phyloP scores from a whole-genome alignment of 2,329 filamentous ascomycete genomes.

The Talaromyces piceae region DNA sequence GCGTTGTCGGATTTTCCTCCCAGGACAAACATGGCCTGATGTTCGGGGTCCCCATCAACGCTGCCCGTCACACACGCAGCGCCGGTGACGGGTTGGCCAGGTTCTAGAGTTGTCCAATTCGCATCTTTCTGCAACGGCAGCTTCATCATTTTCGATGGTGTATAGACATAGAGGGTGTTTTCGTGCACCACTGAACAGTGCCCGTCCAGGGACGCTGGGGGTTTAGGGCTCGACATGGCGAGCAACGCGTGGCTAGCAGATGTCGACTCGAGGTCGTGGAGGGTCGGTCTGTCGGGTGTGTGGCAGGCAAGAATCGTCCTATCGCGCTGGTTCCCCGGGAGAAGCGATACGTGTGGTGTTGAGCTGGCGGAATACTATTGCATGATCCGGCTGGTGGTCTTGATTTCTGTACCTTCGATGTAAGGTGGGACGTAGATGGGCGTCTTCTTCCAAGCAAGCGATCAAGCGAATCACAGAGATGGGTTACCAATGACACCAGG shows the following conservation, averaged over 20 bases:
- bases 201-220: slow-evolving; percentile 61
- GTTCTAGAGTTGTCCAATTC: slow-evolving; percentile 60
- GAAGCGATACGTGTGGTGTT: slow-evolving; percentile 1
- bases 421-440: too few relatives aligned
- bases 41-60: slow-evolving; percentile 48
- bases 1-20: slow-evolving; percentile 59
- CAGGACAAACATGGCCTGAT: slow-evolving; percentile 68
- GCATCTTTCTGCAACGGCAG: slow-evolving; percentile 61
- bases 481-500: not conserved
- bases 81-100: slow-evolving; percentile 64
- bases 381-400: slow-evolving; percentile 2
- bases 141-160: slow-evolving; percentile 65
- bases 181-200: slow-evolving; percentile 76
- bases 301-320: too few relatives aligned
- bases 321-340: not conserved
- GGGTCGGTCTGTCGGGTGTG: too few relatives aligned
- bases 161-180: slow-evolving; percentile 79
- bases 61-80: slow-evolving; percentile 68
- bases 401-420: not conserved
- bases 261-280: not conserved
- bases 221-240: slow-evolving; percentile 64
- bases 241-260: too few relatives aligned
- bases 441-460: not conserved
- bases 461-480: not conserved
- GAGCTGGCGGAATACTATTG: slow-evolving; percentile 4